Percentiles rank a stretch among this genome's conserved stretches.
These are phyloP conservation scores for Boletus vinaceobasis DNA, from an alignment of 768 basidiomycete species.

Conservation along the genomic window DNA sequence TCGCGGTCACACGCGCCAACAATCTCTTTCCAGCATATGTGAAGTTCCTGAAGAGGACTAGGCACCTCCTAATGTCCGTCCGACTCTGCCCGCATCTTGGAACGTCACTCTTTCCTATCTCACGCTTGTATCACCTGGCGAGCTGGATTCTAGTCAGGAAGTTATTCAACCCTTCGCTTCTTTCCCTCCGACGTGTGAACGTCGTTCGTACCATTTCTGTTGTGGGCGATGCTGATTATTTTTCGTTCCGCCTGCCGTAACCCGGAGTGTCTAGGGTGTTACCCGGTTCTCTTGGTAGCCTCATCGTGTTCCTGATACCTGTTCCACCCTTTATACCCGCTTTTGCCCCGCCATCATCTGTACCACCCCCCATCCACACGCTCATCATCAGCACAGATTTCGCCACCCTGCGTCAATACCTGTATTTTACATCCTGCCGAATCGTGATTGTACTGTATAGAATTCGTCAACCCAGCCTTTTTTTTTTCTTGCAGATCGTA, in stretches of 20 bases:
- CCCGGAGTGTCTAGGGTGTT: constrained; percentile 13
- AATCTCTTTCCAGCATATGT: constrained; percentile 30
- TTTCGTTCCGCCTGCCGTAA: constrained; percentile 20
- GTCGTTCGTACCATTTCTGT: constrained; percentile 5
- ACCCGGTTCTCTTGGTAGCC: constrained; percentile 13
- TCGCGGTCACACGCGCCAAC: constrained; percentile 29
- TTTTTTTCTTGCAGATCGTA: constrained; percentile 10
- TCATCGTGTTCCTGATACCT: constrained; percentile 29
- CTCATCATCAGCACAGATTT: constrained; percentile 18
- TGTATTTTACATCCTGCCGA: constrained; percentile 18
- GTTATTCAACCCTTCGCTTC: constrained; percentile 7
- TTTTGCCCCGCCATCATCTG: constrained; percentile 22
- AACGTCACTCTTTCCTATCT: neutral
- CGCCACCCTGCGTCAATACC: constrained; percentile 8
- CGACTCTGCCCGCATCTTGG: neutral
- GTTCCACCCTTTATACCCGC: constrained; percentile 30
- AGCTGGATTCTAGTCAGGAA: constrained; percentile 19
- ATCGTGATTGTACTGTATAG: constrained; percentile 14
- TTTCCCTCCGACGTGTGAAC: constrained; percentile 11
- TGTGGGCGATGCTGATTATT: constrained; percentile 24
- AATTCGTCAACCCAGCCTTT: neutral
- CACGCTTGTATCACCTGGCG: constrained; percentile 14
- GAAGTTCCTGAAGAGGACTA: constrained; percentile 34
- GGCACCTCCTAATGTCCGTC: neutral
- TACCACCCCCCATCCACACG: constrained; percentile 22